A percentile compares a stretch with the other conserved stretches of the same genome.
phyloP scores from a whole-genome alignment of 164 flowering plant genomes.

The Magnolia kwangsiensis region DNA sequence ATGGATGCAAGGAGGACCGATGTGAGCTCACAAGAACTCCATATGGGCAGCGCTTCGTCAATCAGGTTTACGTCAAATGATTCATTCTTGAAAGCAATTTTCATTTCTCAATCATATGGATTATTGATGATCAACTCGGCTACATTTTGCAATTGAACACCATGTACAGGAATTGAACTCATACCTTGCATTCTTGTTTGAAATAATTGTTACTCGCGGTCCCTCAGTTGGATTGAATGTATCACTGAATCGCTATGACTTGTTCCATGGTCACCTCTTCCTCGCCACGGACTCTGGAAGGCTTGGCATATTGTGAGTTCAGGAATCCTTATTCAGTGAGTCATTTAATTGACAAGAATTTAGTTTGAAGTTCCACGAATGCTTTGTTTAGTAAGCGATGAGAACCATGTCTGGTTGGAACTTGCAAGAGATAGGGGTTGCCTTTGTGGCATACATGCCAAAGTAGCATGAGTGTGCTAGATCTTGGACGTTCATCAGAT shows the following conservation, averaged over 20 bases:
- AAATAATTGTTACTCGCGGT: constrained; percentile 67
- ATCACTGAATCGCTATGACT: constrained; percentile 70
- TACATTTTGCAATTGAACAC: neutral
- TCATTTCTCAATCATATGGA: neutral
- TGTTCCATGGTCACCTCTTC: constrained; percentile 94
- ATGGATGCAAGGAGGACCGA: constrained; percentile 48
- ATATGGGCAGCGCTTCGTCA: constrained; percentile 79
- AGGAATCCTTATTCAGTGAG: neutral
- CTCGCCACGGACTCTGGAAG: constrained; percentile 68
- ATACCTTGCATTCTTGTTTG: constrained; percentile 68
- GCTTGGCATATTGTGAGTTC: constrained; percentile 90
- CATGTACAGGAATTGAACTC: constrained; percentile 72
- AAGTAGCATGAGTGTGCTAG: too few relatives aligned
- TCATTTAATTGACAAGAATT: neutral
- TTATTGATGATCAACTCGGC: neutral
- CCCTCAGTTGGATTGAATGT: constrained; percentile 71
- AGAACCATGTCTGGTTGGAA: too few relatives aligned
- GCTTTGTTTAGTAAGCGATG: too few relatives aligned
- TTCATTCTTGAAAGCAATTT: neutral
- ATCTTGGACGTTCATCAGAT: too few relatives aligned
- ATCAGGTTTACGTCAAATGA: constrained; percentile 41
- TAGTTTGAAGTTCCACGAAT: too few relatives aligned
- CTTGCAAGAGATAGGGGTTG: too few relatives aligned
- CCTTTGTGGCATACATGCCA: too few relatives aligned
- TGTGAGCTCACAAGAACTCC: constrained; percentile 93